A percentile compares a stretch with the other conserved stretches of the same genome.
phyloP scores from a whole-genome alignment of 345 rosid species.

The Clausena lansium region DNA sequence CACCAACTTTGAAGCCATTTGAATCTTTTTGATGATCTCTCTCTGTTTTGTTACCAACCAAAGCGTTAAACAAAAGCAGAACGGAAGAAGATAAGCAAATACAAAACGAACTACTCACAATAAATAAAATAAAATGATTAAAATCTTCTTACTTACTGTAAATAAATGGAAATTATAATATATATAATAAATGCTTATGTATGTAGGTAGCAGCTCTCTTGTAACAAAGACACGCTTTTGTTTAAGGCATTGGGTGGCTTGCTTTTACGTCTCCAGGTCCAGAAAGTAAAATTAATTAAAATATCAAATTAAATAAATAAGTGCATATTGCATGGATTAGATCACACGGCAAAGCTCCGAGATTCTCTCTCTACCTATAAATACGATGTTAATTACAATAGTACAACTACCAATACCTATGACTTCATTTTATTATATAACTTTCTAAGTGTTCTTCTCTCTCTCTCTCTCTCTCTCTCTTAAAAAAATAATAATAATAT shows the following conservation, averaged over 20 bases:
- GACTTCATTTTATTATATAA: background rate
- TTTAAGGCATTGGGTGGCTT: no score
- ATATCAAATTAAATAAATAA: no score
- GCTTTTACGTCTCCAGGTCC: no score
- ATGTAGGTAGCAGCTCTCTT: no score
- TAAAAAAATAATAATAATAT: no score
- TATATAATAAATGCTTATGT: background rate
- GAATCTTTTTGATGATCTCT: background rate
- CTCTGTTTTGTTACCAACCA: background rate
- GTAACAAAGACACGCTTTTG: background rate
- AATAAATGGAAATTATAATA: no score
- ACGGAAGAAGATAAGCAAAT: background rate
- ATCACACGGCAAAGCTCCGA: background rate
- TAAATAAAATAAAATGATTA: background rate
- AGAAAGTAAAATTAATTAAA: no score
- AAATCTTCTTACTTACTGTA: background rate
- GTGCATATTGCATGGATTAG: background rate
- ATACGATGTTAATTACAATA: background rate
- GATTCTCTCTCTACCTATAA: background rate
- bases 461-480: background rate
- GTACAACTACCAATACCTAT: background rate
- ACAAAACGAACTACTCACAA: background rate
- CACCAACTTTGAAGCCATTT: slow-evolving; percentile 68
- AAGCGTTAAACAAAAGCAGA: slow-evolving; percentile 13
- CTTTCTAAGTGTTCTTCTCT: background rate